Conservation (phyloP, 257 asterid species). For the Nicotiana tabacum region DNA sequence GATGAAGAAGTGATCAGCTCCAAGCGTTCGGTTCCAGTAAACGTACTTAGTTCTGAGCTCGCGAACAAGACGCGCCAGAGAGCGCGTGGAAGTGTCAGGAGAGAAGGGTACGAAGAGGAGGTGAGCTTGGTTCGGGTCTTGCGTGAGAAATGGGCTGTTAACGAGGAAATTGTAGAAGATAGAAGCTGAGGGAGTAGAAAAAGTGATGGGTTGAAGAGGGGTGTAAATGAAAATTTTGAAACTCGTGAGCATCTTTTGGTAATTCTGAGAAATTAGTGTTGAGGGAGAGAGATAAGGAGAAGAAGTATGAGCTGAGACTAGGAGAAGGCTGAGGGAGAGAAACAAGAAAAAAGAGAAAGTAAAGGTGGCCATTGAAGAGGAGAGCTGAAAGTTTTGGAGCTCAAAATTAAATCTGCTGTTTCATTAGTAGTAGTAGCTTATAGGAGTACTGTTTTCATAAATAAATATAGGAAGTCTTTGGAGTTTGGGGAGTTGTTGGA, state of each 20-base stretch:
- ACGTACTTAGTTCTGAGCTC: slow-evolving; percentile 48
- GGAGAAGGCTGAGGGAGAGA: slow-evolving; percentile 22
- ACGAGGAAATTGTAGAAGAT: slow-evolving; percentile 54
- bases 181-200: slow-evolving; percentile 37
- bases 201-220: slow-evolving; percentile 36
- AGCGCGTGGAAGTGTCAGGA: slow-evolving; percentile 54
- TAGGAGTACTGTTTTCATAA: not conserved
- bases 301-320: not conserved
- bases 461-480: not conserved
- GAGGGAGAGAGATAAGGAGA: slow-evolving; percentile 60
- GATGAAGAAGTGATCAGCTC: slow-evolving; percentile 81
- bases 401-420: not conserved
- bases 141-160: slow-evolving; percentile 55
- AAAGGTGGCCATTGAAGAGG: slow-evolving; percentile 28
- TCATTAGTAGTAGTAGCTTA: not conserved
- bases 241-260: slow-evolving; percentile 53
- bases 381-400: not conserved
- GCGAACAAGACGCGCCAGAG: slow-evolving; percentile 52
- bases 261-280: slow-evolving; percentile 40
- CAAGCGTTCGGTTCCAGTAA: slow-evolving; percentile 88
- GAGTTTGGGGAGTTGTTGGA: not conserved
- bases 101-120: slow-evolving; percentile 76
- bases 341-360: slow-evolving; percentile 11
- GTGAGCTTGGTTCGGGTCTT: slow-evolving; percentile 58
- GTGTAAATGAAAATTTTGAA: slow-evolving; percentile 66